Conservation (phyloP, 257 asterid genomes). For the Orobanche coerulescens region DNA sequence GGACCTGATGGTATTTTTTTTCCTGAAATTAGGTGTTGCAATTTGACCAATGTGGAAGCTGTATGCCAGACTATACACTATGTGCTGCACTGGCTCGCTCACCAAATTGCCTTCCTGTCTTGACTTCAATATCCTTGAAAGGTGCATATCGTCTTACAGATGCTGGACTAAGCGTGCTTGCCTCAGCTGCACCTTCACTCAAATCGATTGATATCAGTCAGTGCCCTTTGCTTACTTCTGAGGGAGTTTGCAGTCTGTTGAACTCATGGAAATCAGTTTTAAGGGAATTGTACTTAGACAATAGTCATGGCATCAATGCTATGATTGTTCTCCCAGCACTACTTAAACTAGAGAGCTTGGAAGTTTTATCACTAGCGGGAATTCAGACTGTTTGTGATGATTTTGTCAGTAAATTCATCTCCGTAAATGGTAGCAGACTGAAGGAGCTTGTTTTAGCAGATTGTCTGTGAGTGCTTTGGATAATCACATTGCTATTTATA, state of each 20-base stretch:
- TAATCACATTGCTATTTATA: not conserved
- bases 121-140: slow-evolving; percentile 61
- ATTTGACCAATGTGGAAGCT: slow-evolving; percentile 70
- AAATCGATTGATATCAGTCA: slow-evolving; percentile 75
- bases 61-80: slow-evolving; percentile 62
- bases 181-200: slow-evolving; percentile 70
- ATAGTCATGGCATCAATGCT: slow-evolving; percentile 63
- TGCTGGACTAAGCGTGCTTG: slow-evolving; percentile 54
- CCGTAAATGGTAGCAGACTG: slow-evolving; percentile 52
- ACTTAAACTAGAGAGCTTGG: slow-evolving; percentile 58
- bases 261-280: slow-evolving; percentile 49
- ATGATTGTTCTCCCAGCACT: slow-evolving; percentile 65
- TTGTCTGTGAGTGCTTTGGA: slow-evolving; percentile 54
- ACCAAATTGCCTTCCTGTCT: slow-evolving; percentile 51
- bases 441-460: slow-evolving; percentile 74
- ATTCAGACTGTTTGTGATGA: slow-evolving; percentile 57
- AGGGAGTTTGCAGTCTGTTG: slow-evolving; percentile 54
- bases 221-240: slow-evolving; percentile 75
- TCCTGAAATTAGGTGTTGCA: slow-evolving; percentile 65
- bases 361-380: slow-evolving; percentile 79
- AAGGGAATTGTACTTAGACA: slow-evolving; percentile 68
- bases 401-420: slow-evolving; percentile 41
- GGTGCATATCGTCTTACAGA: slow-evolving; percentile 96
- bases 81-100: slow-evolving; percentile 47
- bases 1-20: slow-evolving; percentile 23